These are phyloP conservation scores for Tetrapisispora phaffii DNA, from an alignment of 805 yeast genomes.

Conservation along the genomic window DNA sequence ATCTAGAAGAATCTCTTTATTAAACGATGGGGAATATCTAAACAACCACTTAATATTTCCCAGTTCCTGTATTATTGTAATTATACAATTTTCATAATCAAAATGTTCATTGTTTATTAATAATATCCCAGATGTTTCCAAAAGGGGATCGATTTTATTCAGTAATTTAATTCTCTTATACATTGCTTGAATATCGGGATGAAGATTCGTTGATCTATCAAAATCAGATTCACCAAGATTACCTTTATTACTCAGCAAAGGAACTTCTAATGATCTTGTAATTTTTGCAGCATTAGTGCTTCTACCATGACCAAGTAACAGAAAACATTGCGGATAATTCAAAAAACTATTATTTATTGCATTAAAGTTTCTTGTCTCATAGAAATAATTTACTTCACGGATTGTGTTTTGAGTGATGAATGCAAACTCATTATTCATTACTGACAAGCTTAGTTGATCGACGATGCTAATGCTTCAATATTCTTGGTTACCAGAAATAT, in stretches of 20 bases:
- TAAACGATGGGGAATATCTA: constrained; percentile 7
- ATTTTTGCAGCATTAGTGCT: neutral
- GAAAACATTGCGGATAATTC: constrained; percentile 9
- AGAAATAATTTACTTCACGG: constrained; percentile 8
- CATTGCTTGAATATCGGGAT: constrained; percentile 4
- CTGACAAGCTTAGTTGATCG: neutral
- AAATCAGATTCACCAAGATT: neutral
- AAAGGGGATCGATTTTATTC: constrained; percentile 3
- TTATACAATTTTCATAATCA: constrained; percentile 6
- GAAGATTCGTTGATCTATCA: constrained; percentile 5
- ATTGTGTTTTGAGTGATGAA: constrained; percentile 3
- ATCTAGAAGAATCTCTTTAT: neutral
- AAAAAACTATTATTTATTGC: neutral
- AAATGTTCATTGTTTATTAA: constrained; percentile 6
- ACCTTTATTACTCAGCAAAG: constrained; percentile 3
- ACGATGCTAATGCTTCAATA: neutral
- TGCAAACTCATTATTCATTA: neutral
- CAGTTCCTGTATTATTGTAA: neutral
- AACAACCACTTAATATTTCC: constrained; percentile 4
- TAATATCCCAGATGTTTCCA: constrained; percentile 6
- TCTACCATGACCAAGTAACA: constrained; percentile 8
- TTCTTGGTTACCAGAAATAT: neutral
- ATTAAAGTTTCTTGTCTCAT: constrained; percentile 1
- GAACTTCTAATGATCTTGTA: constrained; percentile 4
- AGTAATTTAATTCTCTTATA: constrained; percentile 6